Percentiles rank a stretch among this genome's conserved stretches.
Evolutionary conservation across 2,329 filamentous ascomycete species (phyloP).

Genomic region (Diplocarpon rosae): DNA sequence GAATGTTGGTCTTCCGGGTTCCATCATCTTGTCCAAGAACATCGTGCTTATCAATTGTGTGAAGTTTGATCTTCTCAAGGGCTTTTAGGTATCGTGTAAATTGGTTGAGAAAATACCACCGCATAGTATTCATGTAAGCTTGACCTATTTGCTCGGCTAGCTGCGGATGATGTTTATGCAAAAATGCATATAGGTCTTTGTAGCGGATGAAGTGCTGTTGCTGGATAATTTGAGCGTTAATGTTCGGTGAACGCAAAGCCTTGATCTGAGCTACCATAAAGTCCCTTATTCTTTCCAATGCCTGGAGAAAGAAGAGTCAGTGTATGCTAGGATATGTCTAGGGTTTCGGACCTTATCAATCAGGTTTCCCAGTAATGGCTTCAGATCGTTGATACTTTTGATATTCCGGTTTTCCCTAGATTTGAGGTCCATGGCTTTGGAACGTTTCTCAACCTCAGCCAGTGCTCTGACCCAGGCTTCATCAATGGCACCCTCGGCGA

Average conservation of each 20-base stretch:
- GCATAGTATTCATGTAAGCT: conserved; percentile 96
- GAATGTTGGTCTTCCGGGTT: conserved; percentile 49
- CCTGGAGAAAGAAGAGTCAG: conserved; percentile 35
- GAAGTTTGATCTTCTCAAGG: conserved; percentile 73
- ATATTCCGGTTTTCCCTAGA: conserved; percentile 48
- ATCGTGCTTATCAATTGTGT: conserved; percentile 72
- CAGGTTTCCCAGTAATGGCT: conserved; percentile 74
- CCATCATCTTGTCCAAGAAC: conserved; percentile 69
- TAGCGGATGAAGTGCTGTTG: conserved; percentile 83
- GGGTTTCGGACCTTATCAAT: conserved; percentile 54
- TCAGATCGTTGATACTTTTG: conserved; percentile 74
- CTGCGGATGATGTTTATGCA: conserved; percentile 70
- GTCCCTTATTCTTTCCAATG: conserved; percentile 87
- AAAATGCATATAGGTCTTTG: conserved; percentile 78
- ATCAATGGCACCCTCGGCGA: conserved; percentile 81
- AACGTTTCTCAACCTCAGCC: conserved; percentile 72
- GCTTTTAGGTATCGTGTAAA: conserved; percentile 81
- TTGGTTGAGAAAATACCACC: conserved; percentile 92
- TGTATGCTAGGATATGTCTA: background rate
- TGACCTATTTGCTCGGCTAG: conserved; percentile 83
- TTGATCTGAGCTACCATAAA: conserved; percentile 93
- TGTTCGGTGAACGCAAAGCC: conserved; percentile 83
- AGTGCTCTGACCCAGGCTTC: conserved; percentile 78
- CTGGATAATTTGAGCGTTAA: conserved; percentile 95
- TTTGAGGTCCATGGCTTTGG: conserved; percentile 59